Evolutionary conservation across 495 filamentous ascomycete species (phyloP).

Genomic region (Halenospora varia): DNA sequence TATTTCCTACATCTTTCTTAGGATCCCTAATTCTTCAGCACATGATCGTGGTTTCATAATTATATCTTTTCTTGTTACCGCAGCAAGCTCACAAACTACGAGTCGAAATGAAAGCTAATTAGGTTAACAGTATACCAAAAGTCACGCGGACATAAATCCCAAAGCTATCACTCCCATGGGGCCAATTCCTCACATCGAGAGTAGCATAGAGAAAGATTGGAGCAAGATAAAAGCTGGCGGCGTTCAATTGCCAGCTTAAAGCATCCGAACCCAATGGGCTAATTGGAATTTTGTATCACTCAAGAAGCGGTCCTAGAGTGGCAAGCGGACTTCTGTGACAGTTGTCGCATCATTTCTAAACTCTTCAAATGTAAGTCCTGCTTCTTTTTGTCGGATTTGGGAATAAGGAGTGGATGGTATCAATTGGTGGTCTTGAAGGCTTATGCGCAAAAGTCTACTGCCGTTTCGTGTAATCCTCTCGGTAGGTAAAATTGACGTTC

Average conservation of each 20-base stretch:
- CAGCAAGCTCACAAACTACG: not conserved
- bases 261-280: not conserved
- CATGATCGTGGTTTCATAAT: constrained; percentile 7
- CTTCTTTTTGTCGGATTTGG: too few relatives aligned
- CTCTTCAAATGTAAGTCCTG: too few relatives aligned
- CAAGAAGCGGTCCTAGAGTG: too few relatives aligned
- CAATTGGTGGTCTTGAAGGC: not conserved
- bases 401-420: too few relatives aligned
- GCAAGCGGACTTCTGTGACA: too few relatives aligned
- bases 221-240: not conserved
- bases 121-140: constrained; percentile 50
- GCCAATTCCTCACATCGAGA: constrained; percentile 56
- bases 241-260: not conserved
- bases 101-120: too few relatives aligned
- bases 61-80: constrained; percentile 15
- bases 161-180: constrained; percentile 59
- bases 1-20: too few relatives aligned
- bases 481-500: not conserved
- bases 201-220: not conserved
- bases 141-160: constrained; percentile 45
- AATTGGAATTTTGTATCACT: not conserved
- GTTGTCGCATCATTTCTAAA: too few relatives aligned
- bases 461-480: not conserved
- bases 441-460: not conserved
- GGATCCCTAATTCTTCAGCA: too few relatives aligned